A percentile compares a stretch with the other conserved stretches of the same genome.
phyloP scores from a whole-genome alignment of 2,329 filamentous ascomycete genomes.

The Epichloe sp. region DNA sequence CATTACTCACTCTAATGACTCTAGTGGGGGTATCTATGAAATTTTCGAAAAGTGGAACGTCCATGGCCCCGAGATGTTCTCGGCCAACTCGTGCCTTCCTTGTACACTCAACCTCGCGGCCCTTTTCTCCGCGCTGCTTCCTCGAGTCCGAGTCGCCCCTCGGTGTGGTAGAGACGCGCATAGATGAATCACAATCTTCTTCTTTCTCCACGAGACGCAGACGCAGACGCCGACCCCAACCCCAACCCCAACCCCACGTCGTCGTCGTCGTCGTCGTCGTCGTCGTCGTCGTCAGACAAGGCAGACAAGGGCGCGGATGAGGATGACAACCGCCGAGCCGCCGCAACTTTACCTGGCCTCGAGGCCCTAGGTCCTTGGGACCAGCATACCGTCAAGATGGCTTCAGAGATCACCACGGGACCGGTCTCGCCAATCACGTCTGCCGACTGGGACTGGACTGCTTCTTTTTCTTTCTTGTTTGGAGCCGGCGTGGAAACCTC shows the following conservation, averaged over 20 bases:
- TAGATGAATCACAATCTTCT: slow-evolving; percentile 3
- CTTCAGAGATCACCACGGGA: neutral
- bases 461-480: slow-evolving; percentile 5
- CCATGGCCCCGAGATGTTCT: too few relatives aligned
- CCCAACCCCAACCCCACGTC: neutral
- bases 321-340: neutral
- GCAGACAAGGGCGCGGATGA: neutral
- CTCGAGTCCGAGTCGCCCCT: neutral
- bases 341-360: neutral
- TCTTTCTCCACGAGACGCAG: slow-evolving; percentile 1
- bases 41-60: too few relatives aligned
- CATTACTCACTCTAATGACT: too few relatives aligned
- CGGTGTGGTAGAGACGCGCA: neutral
- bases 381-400: neutral
- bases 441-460: slow-evolving; percentile 5
- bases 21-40: too few relatives aligned
- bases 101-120: neutral
- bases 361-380: neutral
- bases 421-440: neutral
- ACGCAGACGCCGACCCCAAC: too few relatives aligned
- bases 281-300: too few relatives aligned
- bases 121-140: neutral
- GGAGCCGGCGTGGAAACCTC: neutral
- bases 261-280: too few relatives aligned
- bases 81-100: too few relatives aligned